These are phyloP conservation scores for Ustilaginoidea virens DNA, from an alignment of 2,329 filamentous ascomycete species.

Conservation along the genomic window DNA sequence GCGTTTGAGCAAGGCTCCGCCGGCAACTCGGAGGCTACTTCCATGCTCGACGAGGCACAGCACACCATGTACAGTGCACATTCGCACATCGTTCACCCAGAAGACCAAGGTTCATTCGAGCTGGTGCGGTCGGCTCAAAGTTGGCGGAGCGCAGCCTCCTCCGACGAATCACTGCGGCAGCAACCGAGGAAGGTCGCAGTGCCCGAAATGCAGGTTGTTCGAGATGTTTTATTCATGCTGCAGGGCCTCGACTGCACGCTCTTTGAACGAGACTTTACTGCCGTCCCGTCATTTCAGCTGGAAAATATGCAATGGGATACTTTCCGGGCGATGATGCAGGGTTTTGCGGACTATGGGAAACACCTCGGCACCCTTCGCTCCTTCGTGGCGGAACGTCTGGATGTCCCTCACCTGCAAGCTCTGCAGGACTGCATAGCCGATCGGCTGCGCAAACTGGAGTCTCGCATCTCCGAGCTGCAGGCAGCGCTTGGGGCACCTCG, in stretches of 20 bases:
- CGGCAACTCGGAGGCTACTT: conserved; percentile 20
- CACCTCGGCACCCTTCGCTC: conserved; percentile 28
- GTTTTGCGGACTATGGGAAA: conserved; percentile 30
- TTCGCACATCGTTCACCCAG: conserved; percentile 19
- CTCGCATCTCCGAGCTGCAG: conserved; percentile 42
- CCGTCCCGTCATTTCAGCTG: conserved; percentile 28
- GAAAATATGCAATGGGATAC: conserved; percentile 32
- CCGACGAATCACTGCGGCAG: conserved; percentile 17
- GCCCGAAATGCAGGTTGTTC: conserved; percentile 56
- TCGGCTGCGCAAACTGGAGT: conserved; percentile 43
- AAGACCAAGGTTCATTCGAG: conserved; percentile 17
- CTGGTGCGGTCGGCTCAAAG: conserved; percentile 17
- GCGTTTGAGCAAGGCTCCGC: conserved; percentile 18
- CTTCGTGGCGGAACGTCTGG: conserved; percentile 28
- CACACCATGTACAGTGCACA: conserved; percentile 11
- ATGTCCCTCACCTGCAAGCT: conserved; percentile 49
- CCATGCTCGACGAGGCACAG: conserved; percentile 15
- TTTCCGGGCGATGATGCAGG: conserved; percentile 29
- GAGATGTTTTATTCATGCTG: conserved; percentile 77
- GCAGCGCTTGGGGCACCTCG: conserved; percentile 38
- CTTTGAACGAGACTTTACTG: conserved; percentile 34
- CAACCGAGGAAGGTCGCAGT: conserved; percentile 29
- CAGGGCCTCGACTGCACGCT: conserved; percentile 61
- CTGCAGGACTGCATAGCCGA: conserved; percentile 49
- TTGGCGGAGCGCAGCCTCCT: conserved; percentile 19